Conservation (phyloP, 2,329 filamentous ascomycete genomes). For the Pseudopyrenochaeta lycopersici region DNA sequence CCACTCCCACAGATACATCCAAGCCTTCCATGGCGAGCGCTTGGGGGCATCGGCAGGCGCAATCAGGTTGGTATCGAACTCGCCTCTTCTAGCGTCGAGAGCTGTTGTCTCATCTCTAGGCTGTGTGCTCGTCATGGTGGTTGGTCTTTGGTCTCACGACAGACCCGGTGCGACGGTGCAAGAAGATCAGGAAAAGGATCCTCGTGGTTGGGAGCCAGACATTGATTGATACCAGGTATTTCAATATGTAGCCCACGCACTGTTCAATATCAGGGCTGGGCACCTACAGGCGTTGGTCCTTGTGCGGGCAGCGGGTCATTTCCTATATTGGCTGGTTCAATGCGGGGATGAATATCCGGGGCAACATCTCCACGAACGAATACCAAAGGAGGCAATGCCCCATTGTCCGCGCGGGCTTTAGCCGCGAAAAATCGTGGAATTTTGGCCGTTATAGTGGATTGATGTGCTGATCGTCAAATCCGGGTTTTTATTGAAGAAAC, state of each 20-base stretch:
- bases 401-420: conserved; percentile 9
- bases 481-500: not conserved
- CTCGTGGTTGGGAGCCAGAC: conserved; percentile 9
- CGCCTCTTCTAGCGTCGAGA: conserved; percentile 27
- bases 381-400: conserved; percentile 9
- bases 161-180: conserved; percentile 8
- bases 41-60: conserved; percentile 46
- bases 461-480: not conserved
- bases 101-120: conserved; percentile 31
- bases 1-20: conserved; percentile 52
- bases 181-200: conserved; percentile 5
- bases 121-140: conserved; percentile 26
- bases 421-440: not conserved
- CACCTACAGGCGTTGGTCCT: conserved; percentile 14
- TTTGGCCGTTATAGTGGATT: not conserved
- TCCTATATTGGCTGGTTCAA: conserved; percentile 21
- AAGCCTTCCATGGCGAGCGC: conserved; percentile 49
- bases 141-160: not conserved
- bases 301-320: conserved; percentile 38
- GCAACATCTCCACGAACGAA: conserved; percentile 24
- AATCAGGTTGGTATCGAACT: conserved; percentile 38
- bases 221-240: conserved; percentile 18
- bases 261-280: conserved; percentile 18
- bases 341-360: conserved; percentile 29
- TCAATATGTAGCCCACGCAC: conserved; percentile 33